Evolutionary conservation across 495 filamentous ascomycete species (phyloP).

Genomic region (Neurospora africana): DNA sequence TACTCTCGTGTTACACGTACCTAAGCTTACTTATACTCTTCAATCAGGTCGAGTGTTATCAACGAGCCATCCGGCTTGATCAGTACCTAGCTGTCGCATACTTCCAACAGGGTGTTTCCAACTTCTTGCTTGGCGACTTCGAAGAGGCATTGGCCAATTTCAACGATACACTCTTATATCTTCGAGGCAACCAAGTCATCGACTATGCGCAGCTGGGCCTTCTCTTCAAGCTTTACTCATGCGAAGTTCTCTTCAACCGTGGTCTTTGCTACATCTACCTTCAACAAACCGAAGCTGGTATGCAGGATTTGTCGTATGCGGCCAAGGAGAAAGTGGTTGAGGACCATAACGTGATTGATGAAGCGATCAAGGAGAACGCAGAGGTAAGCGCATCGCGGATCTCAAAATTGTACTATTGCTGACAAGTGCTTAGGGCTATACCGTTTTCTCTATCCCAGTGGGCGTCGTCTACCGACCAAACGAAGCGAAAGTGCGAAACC

Average conservation of each 20-base stretch:
- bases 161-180: conserved; percentile 92
- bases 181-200: conserved; percentile 92
- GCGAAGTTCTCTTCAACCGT: conserved; percentile 96
- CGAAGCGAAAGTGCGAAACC: conserved; percentile 94
- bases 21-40: background rate
- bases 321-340: conserved; percentile 93
- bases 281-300: conserved; percentile 75
- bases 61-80: conserved; percentile 78
- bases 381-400: conserved; percentile 47
- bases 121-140: conserved; percentile 94
- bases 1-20: background rate
- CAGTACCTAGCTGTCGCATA: conserved; percentile 95
- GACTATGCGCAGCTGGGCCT: conserved; percentile 96
- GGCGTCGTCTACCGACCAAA: conserved; percentile 92
- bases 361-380: conserved; percentile 86
- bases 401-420: conserved; percentile 11
- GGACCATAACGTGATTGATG: conserved; percentile 95
- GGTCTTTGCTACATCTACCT: conserved; percentile 97
- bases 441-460: conserved; percentile 96
- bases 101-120: conserved; percentile 97
- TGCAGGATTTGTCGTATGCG: conserved; percentile 85
- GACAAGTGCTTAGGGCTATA: conserved; percentile 63
- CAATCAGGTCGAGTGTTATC: conserved; percentile 81
- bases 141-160: conserved; percentile 97
- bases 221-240: conserved; percentile 93